Conservation (phyloP, 768 basidiomycete genomes). For the Rhizopogon vinicolor region DNA sequence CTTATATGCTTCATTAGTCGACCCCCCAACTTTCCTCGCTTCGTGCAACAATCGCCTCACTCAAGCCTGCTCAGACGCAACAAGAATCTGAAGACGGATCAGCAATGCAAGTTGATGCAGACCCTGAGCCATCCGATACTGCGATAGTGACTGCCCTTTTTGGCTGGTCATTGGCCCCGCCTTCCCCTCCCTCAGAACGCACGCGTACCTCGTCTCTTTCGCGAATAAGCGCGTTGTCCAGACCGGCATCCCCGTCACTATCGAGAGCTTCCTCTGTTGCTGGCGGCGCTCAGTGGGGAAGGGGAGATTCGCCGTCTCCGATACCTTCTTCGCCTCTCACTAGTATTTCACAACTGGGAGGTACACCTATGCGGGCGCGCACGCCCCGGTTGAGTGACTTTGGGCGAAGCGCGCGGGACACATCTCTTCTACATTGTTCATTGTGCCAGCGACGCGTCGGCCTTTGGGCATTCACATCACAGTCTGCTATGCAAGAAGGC, state of each 20-base stretch:
- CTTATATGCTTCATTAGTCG: constrained; percentile 38
- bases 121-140: constrained; percentile 28
- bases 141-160: constrained; percentile 42
- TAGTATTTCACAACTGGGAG: constrained; percentile 14
- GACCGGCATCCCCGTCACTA: constrained; percentile 25
- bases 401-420: constrained; percentile 29
- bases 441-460: constrained; percentile 79
- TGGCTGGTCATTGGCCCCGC: constrained; percentile 40
- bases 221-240: constrained; percentile 20
- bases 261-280: constrained; percentile 26
- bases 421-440: constrained; percentile 55
- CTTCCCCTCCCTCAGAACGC: constrained; percentile 11
- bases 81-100: constrained; percentile 23
- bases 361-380: constrained; percentile 11
- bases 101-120: constrained; percentile 6
- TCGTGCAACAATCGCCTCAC: constrained; percentile 35
- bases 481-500: too few species aligned
- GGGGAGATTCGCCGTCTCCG: constrained; percentile 9
- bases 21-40: constrained; percentile 52
- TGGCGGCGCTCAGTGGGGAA: constrained; percentile 9
- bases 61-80: constrained; percentile 12
- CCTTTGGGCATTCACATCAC: constrained; percentile 58
- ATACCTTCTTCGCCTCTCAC: constrained; percentile 13
- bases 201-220: constrained; percentile 15
- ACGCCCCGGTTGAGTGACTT: constrained; percentile 6